A percentile compares a stretch with the other conserved stretches of the same genome.
Conservation (phyloP, 2,329 filamentous ascomycete genomes). For the Ambrosiella beaveri region DNA sequence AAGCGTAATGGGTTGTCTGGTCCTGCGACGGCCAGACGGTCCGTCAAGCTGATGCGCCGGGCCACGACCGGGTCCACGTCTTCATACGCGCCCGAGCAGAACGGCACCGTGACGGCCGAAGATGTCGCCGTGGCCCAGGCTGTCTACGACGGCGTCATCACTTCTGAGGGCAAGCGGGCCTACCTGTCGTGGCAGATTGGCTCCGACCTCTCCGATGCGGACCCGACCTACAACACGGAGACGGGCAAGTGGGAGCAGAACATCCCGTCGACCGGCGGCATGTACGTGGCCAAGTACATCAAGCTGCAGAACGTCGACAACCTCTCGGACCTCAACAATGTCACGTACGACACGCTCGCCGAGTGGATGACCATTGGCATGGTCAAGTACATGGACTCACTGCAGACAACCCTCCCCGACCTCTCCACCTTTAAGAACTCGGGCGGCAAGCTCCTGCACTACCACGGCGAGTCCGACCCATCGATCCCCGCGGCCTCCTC, state of each 20-base stretch:
- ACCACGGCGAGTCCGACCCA: conserved; percentile 25
- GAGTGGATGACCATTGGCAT: conserved; percentile 1
- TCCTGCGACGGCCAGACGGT: neutral
- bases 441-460: conserved; percentile 26
- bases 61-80: neutral
- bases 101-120: neutral
- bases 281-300: conserved; percentile 3
- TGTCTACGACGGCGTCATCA: conserved; percentile 2
- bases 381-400: conserved; percentile 13
- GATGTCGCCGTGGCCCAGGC: conserved; percentile 1
- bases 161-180: neutral
- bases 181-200: conserved; percentile 5
- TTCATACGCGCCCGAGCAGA: neutral
- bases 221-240: conserved; percentile 1
- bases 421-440: conserved; percentile 18
- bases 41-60: neutral
- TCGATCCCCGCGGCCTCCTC: conserved; percentile 20
- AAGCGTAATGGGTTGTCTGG: neutral
- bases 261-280: conserved; percentile 1
- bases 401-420: conserved; percentile 14
- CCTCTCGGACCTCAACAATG: neutral
- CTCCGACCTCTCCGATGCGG: conserved; percentile 1
- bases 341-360: conserved; percentile 2
- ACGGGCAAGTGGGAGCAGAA: neutral
- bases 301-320: neutral